Base-by-base conservation (phyloP, 306 rosid genomes). In the Dryas drummondii region DNA sequence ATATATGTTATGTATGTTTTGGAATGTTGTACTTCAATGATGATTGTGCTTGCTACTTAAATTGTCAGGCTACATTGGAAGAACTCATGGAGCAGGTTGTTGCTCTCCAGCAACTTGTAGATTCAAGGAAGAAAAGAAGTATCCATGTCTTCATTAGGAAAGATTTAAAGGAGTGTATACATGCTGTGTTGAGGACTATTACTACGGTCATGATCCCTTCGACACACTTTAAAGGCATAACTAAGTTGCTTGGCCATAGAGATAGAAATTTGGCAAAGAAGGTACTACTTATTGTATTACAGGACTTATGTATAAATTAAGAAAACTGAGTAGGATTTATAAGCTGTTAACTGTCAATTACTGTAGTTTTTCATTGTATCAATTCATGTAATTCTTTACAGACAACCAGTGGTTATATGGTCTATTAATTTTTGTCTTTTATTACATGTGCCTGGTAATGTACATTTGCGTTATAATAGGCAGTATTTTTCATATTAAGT, bases 21-120 rank as follows among this genome's bases (percentile, higher is more conserved):
- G 26, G 27, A 26, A 6, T 55, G n/a, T 62, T 14, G 12, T 13
- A 6, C 15, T 19, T 45, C 16, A 22, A 37, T 59, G 67, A 7
- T 72, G 16, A 72, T 19, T 7, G 9, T 53, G 41, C 49, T 26
- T 73, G 48, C 75, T 46, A n/a, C 59, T 46, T 66, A 27, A 19
- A 16, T 73, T 17, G 70, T 51, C 96, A 94, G 98, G 78, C 62
- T 41, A 71, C 79, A 6, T 81, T 94, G 47, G 91, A 82, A 75
- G 87, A 85, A 66, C 88, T 94, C 41, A 83, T 91, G 98, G 91
- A 86, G 82, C 86, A 87, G 78, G 81, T 86, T 64, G 91, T 88
- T 80, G 80, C 72, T 72, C 76, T 87, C 55, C 82, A 82, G 76
- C 88, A 94, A 76, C 83, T 86, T 55, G 87, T 86, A 44, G 91